Evolutionary conservation across 1,139 yeast species (phyloP), one percentile per base, ranked within the genome.

Genomic region (Candida tetrigidarum): DNA sequence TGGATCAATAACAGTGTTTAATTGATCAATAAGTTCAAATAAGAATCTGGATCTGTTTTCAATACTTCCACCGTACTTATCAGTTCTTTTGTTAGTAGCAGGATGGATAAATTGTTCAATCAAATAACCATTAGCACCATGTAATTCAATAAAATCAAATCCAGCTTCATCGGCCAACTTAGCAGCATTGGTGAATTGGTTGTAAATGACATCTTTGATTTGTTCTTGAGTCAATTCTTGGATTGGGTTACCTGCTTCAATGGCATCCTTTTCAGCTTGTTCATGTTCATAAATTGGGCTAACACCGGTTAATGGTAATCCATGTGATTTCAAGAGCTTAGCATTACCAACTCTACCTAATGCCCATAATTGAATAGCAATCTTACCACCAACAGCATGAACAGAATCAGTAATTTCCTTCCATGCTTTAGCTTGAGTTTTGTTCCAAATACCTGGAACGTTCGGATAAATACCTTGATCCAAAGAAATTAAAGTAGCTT

Each of bases 121-220:
- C 43, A 86, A 67, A 62, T 82, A 85, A 10, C 91, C 91, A 62
- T 85, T 82, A 14, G 90, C 92, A 43, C 67, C 69, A 56, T 85
- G 92, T 45, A 86, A 59, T 62, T 86, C 89, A 29, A 86, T 75
- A 51, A 83, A 83, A 58, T 86, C 92, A 50, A 83, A 82, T n/a
- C 91, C 90, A 5, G 86, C 85, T 5, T 59, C 68, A 33, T 78
- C 54, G 1, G 84, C 79, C 39, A 67, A 66, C 51, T 65, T 65
- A 29, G 81, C 81, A 9, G 82, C 81, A 5, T 55, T 52, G 2
- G 64, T 69, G 51, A 57, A 78, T 25, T 60, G 60, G 35, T 65
- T 63, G 48, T 64, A 50, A 26, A 74, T 61, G 41, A 67, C 57
- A 34, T 64, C 59, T 44, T 71, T 59, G 55, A 82, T 66, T 49